Evolutionary conservation across 2,329 filamentous ascomycete genomes (phyloP).

Genomic region (Ascochyta fabae): DNA sequence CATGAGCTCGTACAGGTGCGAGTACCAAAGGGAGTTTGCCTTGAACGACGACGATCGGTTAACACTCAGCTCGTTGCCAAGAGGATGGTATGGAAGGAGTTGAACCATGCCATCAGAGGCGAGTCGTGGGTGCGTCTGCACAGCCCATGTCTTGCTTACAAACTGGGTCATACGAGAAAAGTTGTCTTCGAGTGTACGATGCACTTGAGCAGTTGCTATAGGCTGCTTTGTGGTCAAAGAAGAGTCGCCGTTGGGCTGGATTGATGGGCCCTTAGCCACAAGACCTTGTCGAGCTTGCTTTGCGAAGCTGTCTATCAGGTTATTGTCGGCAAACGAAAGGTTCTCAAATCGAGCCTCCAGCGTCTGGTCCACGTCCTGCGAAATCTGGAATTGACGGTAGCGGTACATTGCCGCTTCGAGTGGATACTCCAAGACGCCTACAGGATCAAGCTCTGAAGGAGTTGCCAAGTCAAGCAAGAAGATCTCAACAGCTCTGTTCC

Average conservation of each 20-base stretch:
- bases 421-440: constrained; percentile 32
- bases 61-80: constrained; percentile 54
- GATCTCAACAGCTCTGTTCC: constrained; percentile 92
- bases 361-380: constrained; percentile 9
- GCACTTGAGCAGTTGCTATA: background rate
- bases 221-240: background rate
- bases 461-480: constrained; percentile 61
- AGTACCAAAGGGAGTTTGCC: constrained; percentile 22
- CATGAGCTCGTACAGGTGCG: constrained; percentile 39
- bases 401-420: constrained; percentile 50
- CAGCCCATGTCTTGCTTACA: constrained; percentile 34
- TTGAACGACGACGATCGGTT: constrained; percentile 24
- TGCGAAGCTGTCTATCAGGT: constrained; percentile 39
- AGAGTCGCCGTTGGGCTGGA: constrained; percentile 6
- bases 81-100: constrained; percentile 52
- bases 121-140: constrained; percentile 17
- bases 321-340: constrained; percentile 42
- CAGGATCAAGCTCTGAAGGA: background rate
- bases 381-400: constrained; percentile 40
- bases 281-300: constrained; percentile 33
- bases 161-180: constrained; percentile 39
- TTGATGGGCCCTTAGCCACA: background rate
- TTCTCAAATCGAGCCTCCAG: constrained; percentile 43
- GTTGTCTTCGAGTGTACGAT: constrained; percentile 4
- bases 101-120: constrained; percentile 17